Conservation (phyloP, 2,329 filamentous ascomycete species). For the Trichoderma polysporum region DNA sequence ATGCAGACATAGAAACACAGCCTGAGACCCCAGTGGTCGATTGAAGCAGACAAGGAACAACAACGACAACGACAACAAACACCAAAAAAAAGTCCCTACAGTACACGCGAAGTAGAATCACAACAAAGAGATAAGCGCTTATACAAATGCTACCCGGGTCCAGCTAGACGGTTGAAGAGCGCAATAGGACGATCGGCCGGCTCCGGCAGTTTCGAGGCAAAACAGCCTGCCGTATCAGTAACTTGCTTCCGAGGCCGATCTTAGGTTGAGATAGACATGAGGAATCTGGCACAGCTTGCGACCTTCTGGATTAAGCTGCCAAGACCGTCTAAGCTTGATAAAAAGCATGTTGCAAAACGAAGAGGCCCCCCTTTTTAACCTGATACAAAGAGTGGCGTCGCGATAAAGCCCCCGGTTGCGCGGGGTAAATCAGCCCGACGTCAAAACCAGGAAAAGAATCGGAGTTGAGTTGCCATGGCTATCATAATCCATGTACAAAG, state of each 20-base stretch:
- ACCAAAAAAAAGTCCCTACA: too few relatives aligned
- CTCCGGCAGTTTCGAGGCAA: conserved; percentile 11
- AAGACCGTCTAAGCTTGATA: conserved; percentile 15
- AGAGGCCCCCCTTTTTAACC: background rate
- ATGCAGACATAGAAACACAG: background rate
- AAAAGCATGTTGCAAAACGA: background rate
- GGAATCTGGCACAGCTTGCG: background rate
- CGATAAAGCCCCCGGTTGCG: background rate
- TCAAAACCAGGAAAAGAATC: background rate
- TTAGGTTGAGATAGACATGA: background rate
- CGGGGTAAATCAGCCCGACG: background rate
- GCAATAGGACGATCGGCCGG: background rate
- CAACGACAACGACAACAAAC: background rate
- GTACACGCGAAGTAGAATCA: too few relatives aligned
- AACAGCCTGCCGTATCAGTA: conserved; percentile 19
- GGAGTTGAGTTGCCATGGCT: background rate
- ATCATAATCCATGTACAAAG: too few relatives aligned
- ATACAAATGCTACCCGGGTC: background rate
- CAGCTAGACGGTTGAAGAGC: background rate
- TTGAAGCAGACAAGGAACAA: background rate
- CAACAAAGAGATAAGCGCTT: background rate
- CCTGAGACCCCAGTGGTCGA: background rate
- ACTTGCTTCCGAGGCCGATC: conserved; percentile 9
- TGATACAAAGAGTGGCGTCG: background rate
- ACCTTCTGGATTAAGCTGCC: conserved; percentile 13